Base-by-base conservation (phyloP, 2,329 filamentous ascomycete species). In the Hypoxylon sp. region DNA sequence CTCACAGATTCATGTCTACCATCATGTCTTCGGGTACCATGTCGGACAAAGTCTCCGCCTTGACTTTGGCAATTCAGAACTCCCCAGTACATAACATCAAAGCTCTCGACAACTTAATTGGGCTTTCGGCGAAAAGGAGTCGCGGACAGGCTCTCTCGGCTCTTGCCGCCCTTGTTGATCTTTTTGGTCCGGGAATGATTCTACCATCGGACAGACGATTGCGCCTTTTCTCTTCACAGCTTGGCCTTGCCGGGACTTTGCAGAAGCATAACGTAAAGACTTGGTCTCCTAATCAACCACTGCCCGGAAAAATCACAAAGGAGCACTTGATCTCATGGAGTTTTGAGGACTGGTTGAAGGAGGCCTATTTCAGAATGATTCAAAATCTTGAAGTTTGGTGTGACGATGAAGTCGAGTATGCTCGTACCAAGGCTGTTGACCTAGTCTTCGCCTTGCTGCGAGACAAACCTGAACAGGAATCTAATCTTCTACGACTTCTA, bases 11-110 rank as follows among this genome's bases (percentile, higher is more conserved):
- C 83, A 90, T 98, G 84, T 93, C 94, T 1, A 97, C 93, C 16
- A 97, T 99, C 77, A 97, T 98, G 92, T 84, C 93, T 8, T 96
- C 94, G 1, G 96, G 96, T 83, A 99, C 96, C 8, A 87, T 98
- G 72, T 96, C 93, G 59, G 96, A 99, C 78, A 98, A 97, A 78
- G 91, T 98, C 44, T 99, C 96, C 2, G 96, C 96, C 2, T 83
- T 99, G 74, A 99, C 96, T 3, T 84, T 99, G 71, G 91, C 96
- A 59, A 89, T 97, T 11, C 96, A 99, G 81, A 96, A 99, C 79
- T 98, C 96, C 7, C 96, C 96, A 16, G 82, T 98, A 53, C 96
- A 99, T 79, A 98, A 94, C 66, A 90, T 89, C 68, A 95, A 96
- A 75, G 91, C 94, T 0, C 89, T 98, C 67, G 95, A 98, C 72